Conservation (phyloP, 2,329 filamentous ascomycete genomes). For the Fusarium nodosum region DNA sequence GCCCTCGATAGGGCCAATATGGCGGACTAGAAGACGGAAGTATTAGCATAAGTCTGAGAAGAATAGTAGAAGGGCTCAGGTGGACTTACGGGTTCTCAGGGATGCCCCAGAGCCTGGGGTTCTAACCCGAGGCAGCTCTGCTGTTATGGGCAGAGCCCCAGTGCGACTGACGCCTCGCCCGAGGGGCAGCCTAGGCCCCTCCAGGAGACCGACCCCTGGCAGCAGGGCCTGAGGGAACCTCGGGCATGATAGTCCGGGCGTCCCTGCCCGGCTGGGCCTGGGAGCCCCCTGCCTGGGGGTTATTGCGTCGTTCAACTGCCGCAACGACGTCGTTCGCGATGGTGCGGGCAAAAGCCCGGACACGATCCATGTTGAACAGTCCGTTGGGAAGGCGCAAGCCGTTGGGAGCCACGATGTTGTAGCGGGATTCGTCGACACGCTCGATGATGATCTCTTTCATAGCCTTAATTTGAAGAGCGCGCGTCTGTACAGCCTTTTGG, state of each 20-base stretch:
- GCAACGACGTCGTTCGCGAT: not conserved
- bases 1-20: not conserved
- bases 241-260: not conserved
- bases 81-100: conserved; percentile 1
- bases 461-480: conserved; percentile 55
- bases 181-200: conserved; percentile 47
- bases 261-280: not conserved
- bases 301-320: not conserved
- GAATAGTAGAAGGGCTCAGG: not conserved
- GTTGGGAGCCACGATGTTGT: conserved; percentile 52
- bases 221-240: not conserved
- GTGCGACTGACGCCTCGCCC: not conserved
- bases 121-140: conserved; percentile 5
- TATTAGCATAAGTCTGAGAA: not conserved
- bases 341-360: conserved; percentile 55
- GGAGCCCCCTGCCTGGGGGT: not conserved
- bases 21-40: not conserved
- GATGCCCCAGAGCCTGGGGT: conserved; percentile 5
- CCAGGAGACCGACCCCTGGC: not conserved
- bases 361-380: conserved; percentile 59
- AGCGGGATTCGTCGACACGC: conserved; percentile 52
- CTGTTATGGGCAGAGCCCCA: conserved; percentile 4
- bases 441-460: conserved; percentile 60
- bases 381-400: conserved; percentile 56
- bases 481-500: conserved; percentile 50